phyloP scores from a whole-genome alignment of 2,329 filamentous ascomycete genomes.

The Diaporthe longicolla region DNA sequence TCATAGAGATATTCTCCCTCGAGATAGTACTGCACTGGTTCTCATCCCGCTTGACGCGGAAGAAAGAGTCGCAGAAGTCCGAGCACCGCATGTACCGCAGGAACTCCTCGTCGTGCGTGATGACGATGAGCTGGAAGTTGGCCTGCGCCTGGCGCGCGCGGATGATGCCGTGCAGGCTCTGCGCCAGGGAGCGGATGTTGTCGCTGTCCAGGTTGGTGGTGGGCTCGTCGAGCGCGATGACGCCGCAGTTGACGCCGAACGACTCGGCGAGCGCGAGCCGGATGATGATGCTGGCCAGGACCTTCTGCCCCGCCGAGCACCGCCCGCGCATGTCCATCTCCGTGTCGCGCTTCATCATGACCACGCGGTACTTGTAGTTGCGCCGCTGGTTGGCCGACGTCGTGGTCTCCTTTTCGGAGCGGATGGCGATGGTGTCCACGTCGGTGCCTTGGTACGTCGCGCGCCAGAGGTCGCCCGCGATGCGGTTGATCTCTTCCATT shows the following conservation, averaged over 20 bases:
- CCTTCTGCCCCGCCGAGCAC: slow-evolving; percentile 96
- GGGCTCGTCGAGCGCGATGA: slow-evolving; percentile 97
- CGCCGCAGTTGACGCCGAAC: slow-evolving; percentile 94
- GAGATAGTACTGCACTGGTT: slow-evolving; percentile 91
- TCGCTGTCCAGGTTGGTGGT: slow-evolving; percentile 97
- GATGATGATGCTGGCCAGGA: slow-evolving; percentile 97
- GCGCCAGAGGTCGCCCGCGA: slow-evolving; percentile 96
- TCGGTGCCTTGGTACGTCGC: slow-evolving; percentile 97
- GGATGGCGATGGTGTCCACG: slow-evolving; percentile 95
- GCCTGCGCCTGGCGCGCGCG: slow-evolving; percentile 83
- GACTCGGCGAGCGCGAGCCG: slow-evolving; percentile 95
- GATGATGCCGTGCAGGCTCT: slow-evolving; percentile 90
- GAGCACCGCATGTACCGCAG: slow-evolving; percentile 92
- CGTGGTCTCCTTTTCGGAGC: slow-evolving; percentile 85
- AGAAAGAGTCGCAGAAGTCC: slow-evolving; percentile 95
- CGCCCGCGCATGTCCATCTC: slow-evolving; percentile 99
- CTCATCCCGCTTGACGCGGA: slow-evolving; percentile 85
- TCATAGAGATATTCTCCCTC: slow-evolving; percentile 71
- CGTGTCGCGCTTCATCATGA: slow-evolving; percentile 96
- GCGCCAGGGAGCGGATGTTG: slow-evolving; percentile 91
- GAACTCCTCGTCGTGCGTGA: slow-evolving; percentile 99
- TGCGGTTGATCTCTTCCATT: slow-evolving; percentile 98
- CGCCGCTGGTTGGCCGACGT: slow-evolving; percentile 71
- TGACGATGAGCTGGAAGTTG: slow-evolving; percentile 98
- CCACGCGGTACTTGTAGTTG: slow-evolving; percentile 96